A percentile compares a stretch with the other conserved stretches of the same genome.
These are phyloP conservation scores for Fonsecaea monophora DNA, from an alignment of 2,329 filamentous ascomycete genomes.

Conservation along the genomic window DNA sequence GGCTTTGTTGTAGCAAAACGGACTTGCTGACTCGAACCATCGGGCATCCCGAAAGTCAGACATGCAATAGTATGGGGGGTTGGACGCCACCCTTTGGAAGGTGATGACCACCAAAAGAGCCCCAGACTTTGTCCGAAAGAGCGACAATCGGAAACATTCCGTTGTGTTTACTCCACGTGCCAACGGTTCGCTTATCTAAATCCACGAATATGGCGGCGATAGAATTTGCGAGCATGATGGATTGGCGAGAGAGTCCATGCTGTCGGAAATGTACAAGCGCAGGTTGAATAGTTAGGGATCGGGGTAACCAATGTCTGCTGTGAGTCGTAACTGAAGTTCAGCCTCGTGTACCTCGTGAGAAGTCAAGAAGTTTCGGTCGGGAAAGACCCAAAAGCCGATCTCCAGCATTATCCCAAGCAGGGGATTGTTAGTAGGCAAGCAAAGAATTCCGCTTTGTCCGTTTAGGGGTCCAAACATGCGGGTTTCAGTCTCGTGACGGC, in stretches of 20 bases:
- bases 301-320: slow-evolving; percentile 2
- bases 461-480: not conserved
- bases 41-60: slow-evolving; percentile 21
- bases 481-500: not conserved
- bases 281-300: slow-evolving; percentile 5
- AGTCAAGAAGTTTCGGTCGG: not conserved
- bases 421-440: not conserved
- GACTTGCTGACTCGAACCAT: slow-evolving; percentile 22
- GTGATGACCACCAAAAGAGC: not conserved
- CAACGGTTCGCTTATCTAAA: slow-evolving; percentile 19
- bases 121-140: slow-evolving; percentile 7
- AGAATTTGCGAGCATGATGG: not conserved
- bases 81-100: not conserved
- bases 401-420: slow-evolving; percentile 1
- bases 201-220: not conserved
- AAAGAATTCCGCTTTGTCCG: not conserved
- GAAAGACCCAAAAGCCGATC: not conserved
- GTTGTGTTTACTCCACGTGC: slow-evolving; percentile 14
- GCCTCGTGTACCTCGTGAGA: slow-evolving; percentile 5
- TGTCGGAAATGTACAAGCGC: not conserved
- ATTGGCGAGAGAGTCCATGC: not conserved
- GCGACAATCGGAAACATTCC: slow-evolving; percentile 6
- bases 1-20: not conserved
- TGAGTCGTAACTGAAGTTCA: slow-evolving; percentile 2
- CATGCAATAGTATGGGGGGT: not conserved